A percentile compares a stretch with the other conserved stretches of the same genome.
Evolutionary conservation across 2,329 filamentous ascomycete species (phyloP).

Genomic region (Colletotrichum camelliae): DNA sequence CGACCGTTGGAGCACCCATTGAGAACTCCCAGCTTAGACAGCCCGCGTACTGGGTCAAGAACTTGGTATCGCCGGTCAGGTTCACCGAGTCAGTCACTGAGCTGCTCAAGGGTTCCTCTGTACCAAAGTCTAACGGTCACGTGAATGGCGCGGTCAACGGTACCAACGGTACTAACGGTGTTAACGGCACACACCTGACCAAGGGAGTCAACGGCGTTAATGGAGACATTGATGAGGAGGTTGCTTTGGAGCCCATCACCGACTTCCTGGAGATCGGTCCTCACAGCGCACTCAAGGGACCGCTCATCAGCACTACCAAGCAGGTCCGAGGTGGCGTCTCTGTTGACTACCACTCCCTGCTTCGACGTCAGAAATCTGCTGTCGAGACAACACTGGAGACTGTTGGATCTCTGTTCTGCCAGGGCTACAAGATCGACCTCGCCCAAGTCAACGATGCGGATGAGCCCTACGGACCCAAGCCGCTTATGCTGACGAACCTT

Average conservation of each 20-base stretch:
- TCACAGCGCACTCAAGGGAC: constrained; percentile 53
- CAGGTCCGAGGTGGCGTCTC: neutral
- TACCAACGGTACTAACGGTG: neutral
- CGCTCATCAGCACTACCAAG: constrained; percentile 35
- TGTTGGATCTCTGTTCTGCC: constrained; percentile 7
- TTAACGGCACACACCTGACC: neutral
- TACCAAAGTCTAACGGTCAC: neutral
- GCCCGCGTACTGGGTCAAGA: constrained; percentile 51
- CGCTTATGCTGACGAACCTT: constrained; percentile 21
- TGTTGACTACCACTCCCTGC: constrained; percentile 10
- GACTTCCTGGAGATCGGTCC: constrained; percentile 54
- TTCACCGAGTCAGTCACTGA: constrained; percentile 46
- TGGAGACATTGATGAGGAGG: neutral
- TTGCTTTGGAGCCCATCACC: constrained; percentile 20
- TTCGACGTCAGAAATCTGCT: neutral
- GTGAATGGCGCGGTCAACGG: neutral
- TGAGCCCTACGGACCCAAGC: constrained; percentile 7
- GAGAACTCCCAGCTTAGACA: neutral
- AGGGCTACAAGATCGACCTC: neutral
- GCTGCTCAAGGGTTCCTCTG: constrained; percentile 26
- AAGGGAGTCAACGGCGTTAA: neutral
- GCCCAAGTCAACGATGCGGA: constrained; percentile 16
- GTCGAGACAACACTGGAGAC: constrained; percentile 1
- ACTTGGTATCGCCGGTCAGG: constrained; percentile 43
- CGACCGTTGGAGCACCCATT: neutral